Percentiles rank a stretch among this genome's conserved stretches.
Conservation (phyloP, 805 yeast species). For the Ogataea minuta region DNA sequence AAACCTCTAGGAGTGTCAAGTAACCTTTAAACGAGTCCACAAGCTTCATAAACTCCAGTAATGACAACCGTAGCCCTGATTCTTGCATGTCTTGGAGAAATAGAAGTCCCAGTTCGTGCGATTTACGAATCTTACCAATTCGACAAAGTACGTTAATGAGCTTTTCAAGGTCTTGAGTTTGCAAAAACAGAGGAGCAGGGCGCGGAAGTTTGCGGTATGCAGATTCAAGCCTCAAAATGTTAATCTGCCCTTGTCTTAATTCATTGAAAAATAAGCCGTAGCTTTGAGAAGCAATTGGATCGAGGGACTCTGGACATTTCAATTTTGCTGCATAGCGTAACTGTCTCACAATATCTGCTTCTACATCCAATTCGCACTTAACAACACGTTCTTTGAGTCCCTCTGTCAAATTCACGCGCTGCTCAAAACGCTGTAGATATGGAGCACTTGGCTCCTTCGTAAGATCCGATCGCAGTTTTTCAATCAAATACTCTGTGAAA, state of each 20-base stretch:
- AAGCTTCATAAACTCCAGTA: conserved; percentile 9
- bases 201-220: conserved; percentile 10
- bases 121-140: neutral
- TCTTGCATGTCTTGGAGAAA: conserved; percentile 10
- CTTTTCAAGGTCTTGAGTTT: conserved; percentile 9
- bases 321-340: conserved; percentile 5
- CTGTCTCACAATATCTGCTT: neutral
- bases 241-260: too few relatives aligned
- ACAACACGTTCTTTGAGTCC: too few relatives aligned
- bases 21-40: conserved; percentile 71
- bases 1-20: conserved; percentile 22
- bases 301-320: conserved; percentile 6
- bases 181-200: conserved; percentile 13
- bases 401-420: too few relatives aligned
- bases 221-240: neutral
- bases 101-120: conserved; percentile 6
- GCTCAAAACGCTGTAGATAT: too few relatives aligned
- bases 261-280: too few relatives aligned
- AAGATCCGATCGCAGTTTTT: too few relatives aligned
- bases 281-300: conserved; percentile 6
- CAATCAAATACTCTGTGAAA: too few relatives aligned
- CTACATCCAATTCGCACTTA: neutral
- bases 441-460: too few relatives aligned
- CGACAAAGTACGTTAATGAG: conserved; percentile 5
- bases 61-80: conserved; percentile 10